A percentile compares a stretch with the other conserved stretches of the same genome.
These are phyloP conservation scores for Lipomyces lipofer DNA, from an alignment of 805 yeast genomes.

Conservation along the genomic window DNA sequence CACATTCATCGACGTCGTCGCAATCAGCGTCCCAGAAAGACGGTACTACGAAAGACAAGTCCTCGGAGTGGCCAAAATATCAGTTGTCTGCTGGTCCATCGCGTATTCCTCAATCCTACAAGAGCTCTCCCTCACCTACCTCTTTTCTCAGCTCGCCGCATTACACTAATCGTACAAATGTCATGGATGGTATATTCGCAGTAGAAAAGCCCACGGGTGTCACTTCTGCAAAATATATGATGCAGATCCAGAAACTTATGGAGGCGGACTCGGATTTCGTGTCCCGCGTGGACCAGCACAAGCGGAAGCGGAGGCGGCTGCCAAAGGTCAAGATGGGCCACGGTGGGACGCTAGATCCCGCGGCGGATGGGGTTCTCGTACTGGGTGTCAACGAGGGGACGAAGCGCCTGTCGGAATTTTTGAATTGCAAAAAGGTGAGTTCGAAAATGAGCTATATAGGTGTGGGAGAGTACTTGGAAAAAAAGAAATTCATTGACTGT, in stretches of 20 bases:
- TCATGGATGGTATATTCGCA: slow-evolving; percentile 96
- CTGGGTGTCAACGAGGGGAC: slow-evolving; percentile 94
- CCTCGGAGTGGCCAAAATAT: no score
- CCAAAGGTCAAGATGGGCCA: slow-evolving; percentile 84
- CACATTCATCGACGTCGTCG: no score
- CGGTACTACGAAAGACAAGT: no score
- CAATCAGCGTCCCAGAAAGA: no score
- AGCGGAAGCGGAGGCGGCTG: slow-evolving; percentile 40
- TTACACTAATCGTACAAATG: no score
- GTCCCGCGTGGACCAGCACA: slow-evolving; percentile 45
- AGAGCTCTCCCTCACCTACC: no score
- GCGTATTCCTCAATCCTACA: no score
- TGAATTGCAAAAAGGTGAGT: slow-evolving; percentile 68
- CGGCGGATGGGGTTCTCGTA: slow-evolving; percentile 89
- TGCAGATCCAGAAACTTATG: slow-evolving; percentile 63
- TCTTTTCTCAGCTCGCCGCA: no score
- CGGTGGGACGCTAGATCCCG: slow-evolving; percentile 95
- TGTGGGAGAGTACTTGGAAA: not conserved
- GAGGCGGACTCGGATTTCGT: slow-evolving; percentile 61
- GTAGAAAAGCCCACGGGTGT: slow-evolving; percentile 85
- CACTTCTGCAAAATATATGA: slow-evolving; percentile 72
- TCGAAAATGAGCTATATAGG: no score
- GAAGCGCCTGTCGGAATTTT: slow-evolving; percentile 68
- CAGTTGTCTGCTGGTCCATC: no score
- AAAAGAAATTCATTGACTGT: no score